phyloP scores from a whole-genome alignment of 352 stramenopile species.

The Globisporangium splendens region DNA sequence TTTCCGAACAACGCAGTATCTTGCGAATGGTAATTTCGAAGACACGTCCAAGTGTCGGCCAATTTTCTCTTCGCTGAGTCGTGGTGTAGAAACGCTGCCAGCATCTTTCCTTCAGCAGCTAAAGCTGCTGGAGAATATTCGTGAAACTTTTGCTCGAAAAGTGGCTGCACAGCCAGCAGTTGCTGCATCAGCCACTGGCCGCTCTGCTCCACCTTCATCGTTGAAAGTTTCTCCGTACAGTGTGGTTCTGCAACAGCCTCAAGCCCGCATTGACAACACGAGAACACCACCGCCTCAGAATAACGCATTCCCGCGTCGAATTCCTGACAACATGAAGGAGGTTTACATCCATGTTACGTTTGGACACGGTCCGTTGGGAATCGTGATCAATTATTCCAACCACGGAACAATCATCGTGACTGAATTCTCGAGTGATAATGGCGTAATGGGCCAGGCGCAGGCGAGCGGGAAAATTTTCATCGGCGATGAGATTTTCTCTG shows the following conservation, averaged over 20 bases:
- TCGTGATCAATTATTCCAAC: conserved; percentile 83
- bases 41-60: conserved; percentile 57
- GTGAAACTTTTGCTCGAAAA: conserved; percentile 31
- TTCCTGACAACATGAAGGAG: conserved; percentile 15
- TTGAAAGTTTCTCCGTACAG: conserved; percentile 7
- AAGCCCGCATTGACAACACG: background rate
- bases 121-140: conserved; percentile 58
- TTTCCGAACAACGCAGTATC: conserved; percentile 55
- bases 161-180: conserved; percentile 9
- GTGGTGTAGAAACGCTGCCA: conserved; percentile 50
- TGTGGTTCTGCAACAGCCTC: background rate
- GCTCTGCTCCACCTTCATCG: conserved; percentile 1
- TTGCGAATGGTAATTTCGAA: conserved; percentile 53
- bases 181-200: conserved; percentile 9
- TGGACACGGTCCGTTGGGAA: conserved; percentile 57
- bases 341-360: conserved; percentile 67
- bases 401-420: conserved; percentile 73
- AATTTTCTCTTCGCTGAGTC: conserved; percentile 36
- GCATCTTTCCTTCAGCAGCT: conserved; percentile 76
- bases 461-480: conserved; percentile 65
- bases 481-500: conserved; percentile 74
- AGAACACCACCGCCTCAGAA: background rate
- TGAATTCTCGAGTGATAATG: conserved; percentile 72
- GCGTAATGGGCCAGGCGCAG: conserved; percentile 69
- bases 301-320: background rate